Percentiles rank a stretch among this genome's conserved stretches.
These are phyloP conservation scores for Candida smagusa DNA, from an alignment of 1,139 yeast species.

Conservation along the genomic window DNA sequence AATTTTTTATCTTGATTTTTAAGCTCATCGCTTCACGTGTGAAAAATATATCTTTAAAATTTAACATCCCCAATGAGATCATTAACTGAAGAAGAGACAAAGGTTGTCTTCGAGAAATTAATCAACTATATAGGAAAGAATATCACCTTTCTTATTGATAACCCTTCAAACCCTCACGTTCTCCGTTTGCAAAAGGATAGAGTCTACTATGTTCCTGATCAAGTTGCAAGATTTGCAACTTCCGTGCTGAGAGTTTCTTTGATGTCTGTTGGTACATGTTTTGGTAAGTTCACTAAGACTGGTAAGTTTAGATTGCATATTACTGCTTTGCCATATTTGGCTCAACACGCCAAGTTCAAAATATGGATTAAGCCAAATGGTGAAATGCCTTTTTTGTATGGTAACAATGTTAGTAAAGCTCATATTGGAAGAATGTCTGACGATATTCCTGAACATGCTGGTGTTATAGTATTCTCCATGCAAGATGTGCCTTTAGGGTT, in stretches of 20 bases:
- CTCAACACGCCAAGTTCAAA: slow-evolving; percentile 88
- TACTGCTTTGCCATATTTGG: slow-evolving; percentile 79
- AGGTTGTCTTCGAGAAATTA: slow-evolving; percentile 90
- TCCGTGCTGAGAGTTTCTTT: slow-evolving; percentile 83
- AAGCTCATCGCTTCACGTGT: slow-evolving; percentile 6
- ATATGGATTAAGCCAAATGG: slow-evolving; percentile 97
- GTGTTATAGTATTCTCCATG: slow-evolving; percentile 90
- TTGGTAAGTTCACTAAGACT: slow-evolving; percentile 96
- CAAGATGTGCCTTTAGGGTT: slow-evolving; percentile 91
- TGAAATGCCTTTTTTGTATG: slow-evolving; percentile 97
- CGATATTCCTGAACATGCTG: slow-evolving; percentile 97
- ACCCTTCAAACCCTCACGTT: slow-evolving; percentile 88
- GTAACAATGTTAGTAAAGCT: slow-evolving; percentile 94
- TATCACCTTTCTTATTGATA: slow-evolving; percentile 82
- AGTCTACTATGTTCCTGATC: slow-evolving; percentile 87
- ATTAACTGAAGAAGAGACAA: slow-evolving; percentile 94
- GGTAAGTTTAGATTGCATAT: slow-evolving; percentile 95
- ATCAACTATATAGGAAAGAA: slow-evolving; percentile 96
- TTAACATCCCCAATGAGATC: slow-evolving; percentile 64
- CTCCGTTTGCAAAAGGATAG: slow-evolving; percentile 94
- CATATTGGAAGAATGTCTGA: slow-evolving; percentile 96
- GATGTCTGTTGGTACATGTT: slow-evolving; percentile 89
- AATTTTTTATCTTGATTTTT: slow-evolving; percentile 1
- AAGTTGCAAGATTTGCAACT: slow-evolving; percentile 83
- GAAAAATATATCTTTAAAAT: background rate